Evolutionary conservation across 805 yeast genomes (phyloP).

Genomic region (Pichia scutulata): DNA sequence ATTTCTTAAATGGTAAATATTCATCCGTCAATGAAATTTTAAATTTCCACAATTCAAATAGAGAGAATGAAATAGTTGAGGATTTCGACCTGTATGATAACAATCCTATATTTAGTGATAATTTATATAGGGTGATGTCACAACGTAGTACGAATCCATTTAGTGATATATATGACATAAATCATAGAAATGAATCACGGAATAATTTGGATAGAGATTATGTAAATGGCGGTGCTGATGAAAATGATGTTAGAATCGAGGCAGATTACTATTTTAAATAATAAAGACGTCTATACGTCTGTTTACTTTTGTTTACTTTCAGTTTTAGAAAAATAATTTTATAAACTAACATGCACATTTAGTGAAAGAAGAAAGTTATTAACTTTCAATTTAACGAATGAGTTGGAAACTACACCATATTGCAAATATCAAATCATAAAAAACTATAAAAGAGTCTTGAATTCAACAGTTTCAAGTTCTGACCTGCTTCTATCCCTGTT

Average conservation of each 20-base stretch:
- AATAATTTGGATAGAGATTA: no score
- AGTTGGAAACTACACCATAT: no score
- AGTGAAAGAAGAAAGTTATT: no score
- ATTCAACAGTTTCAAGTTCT: no score
- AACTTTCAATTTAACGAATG: no score
- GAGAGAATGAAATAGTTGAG: constrained; percentile 5
- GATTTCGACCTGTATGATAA: not conserved
- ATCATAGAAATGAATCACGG: not conserved
- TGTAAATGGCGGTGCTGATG: no score
- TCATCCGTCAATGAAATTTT: constrained; percentile 2
- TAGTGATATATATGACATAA: constrained; percentile 12
- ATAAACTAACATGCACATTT: no score
- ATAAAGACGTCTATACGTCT: not conserved
- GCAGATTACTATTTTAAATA: not conserved
- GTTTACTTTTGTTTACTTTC: not conserved
- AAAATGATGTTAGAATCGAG: not conserved
- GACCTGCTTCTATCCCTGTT: no score
- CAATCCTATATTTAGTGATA: constrained; percentile 2
- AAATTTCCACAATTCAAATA: not conserved
- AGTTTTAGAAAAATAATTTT: no score
- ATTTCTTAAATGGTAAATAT: constrained; percentile 6
- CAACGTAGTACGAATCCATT: constrained; percentile 25
- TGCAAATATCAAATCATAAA: no score
- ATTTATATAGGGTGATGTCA: constrained; percentile 21
- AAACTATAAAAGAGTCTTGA: no score